Evolutionary conservation across 331 rosid genomes (phyloP).

Genomic region (Prunus yedoensis): DNA sequence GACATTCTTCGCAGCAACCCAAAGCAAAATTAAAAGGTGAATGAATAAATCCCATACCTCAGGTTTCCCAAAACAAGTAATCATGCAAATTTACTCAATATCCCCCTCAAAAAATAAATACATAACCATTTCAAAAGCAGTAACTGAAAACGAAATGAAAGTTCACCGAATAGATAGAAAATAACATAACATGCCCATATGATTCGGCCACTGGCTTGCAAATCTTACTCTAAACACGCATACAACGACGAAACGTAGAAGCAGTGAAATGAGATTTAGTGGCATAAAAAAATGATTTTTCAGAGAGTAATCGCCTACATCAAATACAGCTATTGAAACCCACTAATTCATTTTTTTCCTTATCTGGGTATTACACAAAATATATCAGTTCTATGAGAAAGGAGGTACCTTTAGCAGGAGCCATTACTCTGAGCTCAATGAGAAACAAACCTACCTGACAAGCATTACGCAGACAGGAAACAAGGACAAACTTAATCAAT

Average conservation of each 20-base stretch:
- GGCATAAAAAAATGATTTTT: not conserved
- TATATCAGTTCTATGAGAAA: not conserved
- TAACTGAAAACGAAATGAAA: too few relatives aligned
- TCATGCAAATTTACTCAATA: not conserved
- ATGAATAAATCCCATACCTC: not conserved
- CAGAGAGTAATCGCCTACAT: not conserved
- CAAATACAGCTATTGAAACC: not conserved
- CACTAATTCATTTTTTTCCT: not conserved
- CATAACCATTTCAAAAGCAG: too few relatives aligned
- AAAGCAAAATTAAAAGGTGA: too few relatives aligned
- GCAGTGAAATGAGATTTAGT: not conserved
- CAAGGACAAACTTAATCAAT: not conserved
- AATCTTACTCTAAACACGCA: not conserved
- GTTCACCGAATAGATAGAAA: not conserved
- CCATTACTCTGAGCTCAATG: slow-evolving; percentile 37
- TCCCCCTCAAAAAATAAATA: not conserved
- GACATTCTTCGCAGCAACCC: too few relatives aligned
- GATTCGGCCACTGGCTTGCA: not conserved
- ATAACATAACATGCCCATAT: not conserved
- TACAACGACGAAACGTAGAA: too few relatives aligned
- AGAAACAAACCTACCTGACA: slow-evolving; percentile 22
- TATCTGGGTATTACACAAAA: not conserved
- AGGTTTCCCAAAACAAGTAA: not conserved
- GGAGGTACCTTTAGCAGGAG: slow-evolving; percentile 37
- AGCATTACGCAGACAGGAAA: not conserved